A percentile compares a stretch with the other conserved stretches of the same genome.
Evolutionary conservation across 2,329 filamentous ascomycete species (phyloP).

Genomic region (Paracoccidioides lutzii): DNA sequence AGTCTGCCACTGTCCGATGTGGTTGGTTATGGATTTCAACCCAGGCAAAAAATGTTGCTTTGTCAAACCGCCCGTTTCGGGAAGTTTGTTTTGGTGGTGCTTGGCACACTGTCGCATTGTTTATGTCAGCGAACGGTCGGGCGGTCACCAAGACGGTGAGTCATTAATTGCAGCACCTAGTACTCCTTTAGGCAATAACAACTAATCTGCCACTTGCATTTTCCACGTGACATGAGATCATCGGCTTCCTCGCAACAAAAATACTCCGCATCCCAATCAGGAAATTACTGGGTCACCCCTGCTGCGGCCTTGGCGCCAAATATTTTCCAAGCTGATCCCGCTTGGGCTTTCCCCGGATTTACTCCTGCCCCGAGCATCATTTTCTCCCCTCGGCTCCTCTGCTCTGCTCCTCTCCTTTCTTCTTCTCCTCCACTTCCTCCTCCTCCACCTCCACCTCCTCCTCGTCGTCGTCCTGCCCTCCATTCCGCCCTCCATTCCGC

Average conservation of each 20-base stretch:
- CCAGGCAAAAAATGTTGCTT: not conserved
- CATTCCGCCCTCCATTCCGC: not conserved
- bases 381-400: not conserved
- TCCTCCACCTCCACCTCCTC: not conserved
- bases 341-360: slow-evolving; percentile 4
- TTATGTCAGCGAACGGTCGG: not conserved
- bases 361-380: not conserved
- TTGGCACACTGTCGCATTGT: no score
- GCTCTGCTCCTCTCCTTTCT: not conserved
- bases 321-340: not conserved
- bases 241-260: not conserved
- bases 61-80: not conserved
- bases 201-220: not conserved
- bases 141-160: slow-evolving; percentile 1
- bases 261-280: not conserved
- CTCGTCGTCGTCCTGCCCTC: not conserved
- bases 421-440: not conserved
- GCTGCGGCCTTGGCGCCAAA: not conserved
- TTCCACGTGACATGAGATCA: no score
- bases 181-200: not conserved
- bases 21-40: not conserved
- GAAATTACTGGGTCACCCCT: not conserved
- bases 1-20: not conserved
- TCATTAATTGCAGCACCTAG: not conserved
- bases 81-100: not conserved